These are phyloP conservation scores for Microstegium vimineum DNA, from an alignment of 176 grass and related monocot species.

Conservation along the genomic window DNA sequence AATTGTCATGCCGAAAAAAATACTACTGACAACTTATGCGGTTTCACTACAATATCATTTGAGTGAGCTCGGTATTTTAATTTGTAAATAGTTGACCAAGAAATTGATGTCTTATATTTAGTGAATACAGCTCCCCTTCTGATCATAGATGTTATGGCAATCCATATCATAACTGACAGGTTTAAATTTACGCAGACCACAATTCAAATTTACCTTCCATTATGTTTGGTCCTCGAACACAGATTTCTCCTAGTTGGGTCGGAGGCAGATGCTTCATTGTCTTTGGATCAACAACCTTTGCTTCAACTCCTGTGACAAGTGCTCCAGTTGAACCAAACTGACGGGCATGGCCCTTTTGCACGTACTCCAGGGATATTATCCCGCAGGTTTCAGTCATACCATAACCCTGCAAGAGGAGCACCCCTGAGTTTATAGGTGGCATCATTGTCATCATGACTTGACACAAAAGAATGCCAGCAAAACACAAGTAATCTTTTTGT, in stretches of 20 bases:
- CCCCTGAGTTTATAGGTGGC: not conserved
- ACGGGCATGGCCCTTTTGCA: constrained; percentile 28
- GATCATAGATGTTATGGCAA: not conserved
- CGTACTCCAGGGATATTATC: constrained; percentile 59
- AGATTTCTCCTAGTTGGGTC: constrained; percentile 78
- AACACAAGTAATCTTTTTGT: not conserved
- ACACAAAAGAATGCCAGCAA: not conserved
- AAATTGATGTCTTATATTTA: not conserved
- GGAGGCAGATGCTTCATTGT: constrained; percentile 60
- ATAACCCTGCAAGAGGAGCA: constrained; percentile 58
- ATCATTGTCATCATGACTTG: not conserved
- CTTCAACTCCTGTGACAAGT: constrained; percentile 58
- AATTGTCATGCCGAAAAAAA: not conserved
- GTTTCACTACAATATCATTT: not conserved
- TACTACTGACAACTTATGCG: not conserved
- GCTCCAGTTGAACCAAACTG: constrained; percentile 65
- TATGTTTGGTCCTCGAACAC: constrained; percentile 77
- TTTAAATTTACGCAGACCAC: not conserved
- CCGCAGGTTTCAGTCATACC: constrained; percentile 94
- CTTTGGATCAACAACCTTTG: constrained; percentile 54
- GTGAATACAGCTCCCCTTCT: not conserved
- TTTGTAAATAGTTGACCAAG: not conserved
- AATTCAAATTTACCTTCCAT: constrained; percentile 66
- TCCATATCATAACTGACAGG: not conserved
- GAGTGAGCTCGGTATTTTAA: not conserved